phyloP scores from a whole-genome alignment of 306 rosid genomes.

The Arachis stenosperma region DNA sequence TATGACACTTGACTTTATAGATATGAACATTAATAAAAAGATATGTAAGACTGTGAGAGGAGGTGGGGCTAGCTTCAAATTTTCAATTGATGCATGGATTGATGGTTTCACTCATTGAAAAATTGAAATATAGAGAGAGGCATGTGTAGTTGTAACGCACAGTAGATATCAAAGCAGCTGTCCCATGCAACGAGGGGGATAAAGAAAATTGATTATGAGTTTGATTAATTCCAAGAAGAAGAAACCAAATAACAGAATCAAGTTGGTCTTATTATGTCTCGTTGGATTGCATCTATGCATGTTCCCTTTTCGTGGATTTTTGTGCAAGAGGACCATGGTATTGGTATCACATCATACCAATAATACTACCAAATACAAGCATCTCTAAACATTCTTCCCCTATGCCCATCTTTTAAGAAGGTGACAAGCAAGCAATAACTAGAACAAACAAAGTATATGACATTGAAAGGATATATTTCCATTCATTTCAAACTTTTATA shows the following conservation, averaged over 20 bases:
- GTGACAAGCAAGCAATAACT: no score
- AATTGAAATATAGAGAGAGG: slow-evolving; percentile 14
- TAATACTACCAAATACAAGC: slow-evolving; percentile 46
- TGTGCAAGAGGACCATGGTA: slow-evolving; percentile 37
- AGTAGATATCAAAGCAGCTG: slow-evolving; percentile 33
- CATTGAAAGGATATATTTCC: no score
- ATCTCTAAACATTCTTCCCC: slow-evolving; percentile 18
- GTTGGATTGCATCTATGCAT: slow-evolving; percentile 41
- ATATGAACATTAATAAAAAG: neutral
- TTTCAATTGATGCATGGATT: no score
- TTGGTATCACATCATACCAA: neutral
- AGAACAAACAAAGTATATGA: no score
- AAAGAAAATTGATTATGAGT: slow-evolving; percentile 18
- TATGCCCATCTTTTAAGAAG: slow-evolving; percentile 24
- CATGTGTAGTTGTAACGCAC: slow-evolving; percentile 24
- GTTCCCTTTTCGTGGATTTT: slow-evolving; percentile 62
- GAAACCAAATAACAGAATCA: slow-evolving; percentile 62
- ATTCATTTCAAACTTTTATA: no score
- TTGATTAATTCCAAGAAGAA: slow-evolving; percentile 55
- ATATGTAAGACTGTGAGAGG: neutral
- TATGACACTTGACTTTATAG: slow-evolving; percentile 25
- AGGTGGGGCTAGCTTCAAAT: slow-evolving; percentile 39
- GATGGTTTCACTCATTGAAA: slow-evolving; percentile 19
- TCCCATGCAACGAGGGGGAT: slow-evolving; percentile 31
- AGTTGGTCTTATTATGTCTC: slow-evolving; percentile 65